Evolutionary conservation across 2,329 filamentous ascomycete genomes (phyloP).

Genomic region (Aureobasidium sp.): DNA sequence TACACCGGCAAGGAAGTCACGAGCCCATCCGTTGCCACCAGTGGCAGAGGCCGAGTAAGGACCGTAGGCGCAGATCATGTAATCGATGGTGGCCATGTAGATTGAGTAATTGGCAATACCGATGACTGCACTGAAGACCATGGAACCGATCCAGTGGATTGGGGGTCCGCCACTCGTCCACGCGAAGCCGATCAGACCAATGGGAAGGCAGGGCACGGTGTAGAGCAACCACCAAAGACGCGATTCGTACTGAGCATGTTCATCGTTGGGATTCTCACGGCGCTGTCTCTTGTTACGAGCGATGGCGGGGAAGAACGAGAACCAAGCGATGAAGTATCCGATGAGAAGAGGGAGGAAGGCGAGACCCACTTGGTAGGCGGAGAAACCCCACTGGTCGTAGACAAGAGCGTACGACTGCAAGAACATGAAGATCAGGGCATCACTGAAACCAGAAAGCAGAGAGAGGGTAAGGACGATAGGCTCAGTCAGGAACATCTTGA

Average conservation of each 20-base stretch:
- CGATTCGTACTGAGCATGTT: conserved; percentile 53
- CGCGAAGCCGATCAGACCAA: conserved; percentile 64
- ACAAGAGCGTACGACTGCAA: conserved; percentile 64
- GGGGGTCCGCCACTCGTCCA: conserved; percentile 59
- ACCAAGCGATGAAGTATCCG: conserved; percentile 57
- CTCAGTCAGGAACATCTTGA: conserved; percentile 69
- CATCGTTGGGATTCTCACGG: conserved; percentile 38
- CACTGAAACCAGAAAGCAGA: conserved; percentile 64
- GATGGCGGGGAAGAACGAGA: conserved; percentile 48
- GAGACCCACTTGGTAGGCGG: conserved; percentile 49
- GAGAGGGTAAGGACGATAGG: conserved; percentile 66
- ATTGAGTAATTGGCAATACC: conserved; percentile 56
- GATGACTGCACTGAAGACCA: conserved; percentile 58
- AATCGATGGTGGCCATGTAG: conserved; percentile 70
- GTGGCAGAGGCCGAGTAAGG: conserved; percentile 67
- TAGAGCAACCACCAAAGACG: conserved; percentile 60
- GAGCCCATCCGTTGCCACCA: conserved; percentile 65
- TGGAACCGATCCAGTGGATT: conserved; percentile 60
- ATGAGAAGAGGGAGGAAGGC: conserved; percentile 59
- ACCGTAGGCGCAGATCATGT: conserved; percentile 67
- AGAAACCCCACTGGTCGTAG: conserved; percentile 59
- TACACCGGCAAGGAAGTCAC: conserved; percentile 66
- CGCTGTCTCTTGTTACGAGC: conserved; percentile 45
- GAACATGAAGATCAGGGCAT: conserved; percentile 73
- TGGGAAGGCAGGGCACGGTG: conserved; percentile 52